Evolutionary conservation across 257 asterid genomes (phyloP).

Genomic region (Asclepias syriaca): DNA sequence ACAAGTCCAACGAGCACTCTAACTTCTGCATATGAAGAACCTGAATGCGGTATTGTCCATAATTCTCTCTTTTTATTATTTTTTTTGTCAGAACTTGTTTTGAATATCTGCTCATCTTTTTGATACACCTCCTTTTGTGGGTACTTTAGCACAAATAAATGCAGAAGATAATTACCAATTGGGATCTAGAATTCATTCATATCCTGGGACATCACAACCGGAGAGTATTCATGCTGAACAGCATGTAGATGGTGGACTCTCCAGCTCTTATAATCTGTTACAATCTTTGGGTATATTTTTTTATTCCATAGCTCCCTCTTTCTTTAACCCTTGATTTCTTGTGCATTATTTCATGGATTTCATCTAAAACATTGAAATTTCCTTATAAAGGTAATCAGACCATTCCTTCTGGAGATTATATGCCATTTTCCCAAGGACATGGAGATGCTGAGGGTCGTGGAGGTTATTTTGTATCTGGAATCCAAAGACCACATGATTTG

Average conservation of each 20-base stretch:
- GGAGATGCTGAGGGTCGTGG: slow-evolving; percentile 29
- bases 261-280: slow-evolving; percentile 45
- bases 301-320: slow-evolving; percentile 11
- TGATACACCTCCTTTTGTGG: slow-evolving; percentile 15
- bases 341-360: background rate
- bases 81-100: slow-evolving; percentile 4
- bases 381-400: slow-evolving; percentile 37
- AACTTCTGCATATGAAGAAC: slow-evolving; percentile 76
- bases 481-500: slow-evolving; percentile 37
- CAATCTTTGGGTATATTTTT: slow-evolving; percentile 48
- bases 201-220: slow-evolving; percentile 47
- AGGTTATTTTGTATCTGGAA: slow-evolving; percentile 33
- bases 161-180: slow-evolving; percentile 64
- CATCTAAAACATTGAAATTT: slow-evolving; percentile 1
- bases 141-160: slow-evolving; percentile 22
- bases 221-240: slow-evolving; percentile 30
- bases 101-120: background rate
- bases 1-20: slow-evolving; percentile 87
- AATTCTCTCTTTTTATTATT: background rate
- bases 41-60: slow-evolving; percentile 59
- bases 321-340: background rate
- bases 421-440: slow-evolving; percentile 33
- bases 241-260: slow-evolving; percentile 32
- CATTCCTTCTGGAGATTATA: slow-evolving; percentile 31
- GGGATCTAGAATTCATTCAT: slow-evolving; percentile 48